Evolutionary conservation across 75 land plant species (phyloP), one percentile per base, ranked within the genome.

Genomic region (Sequoia sempervirens): DNA sequence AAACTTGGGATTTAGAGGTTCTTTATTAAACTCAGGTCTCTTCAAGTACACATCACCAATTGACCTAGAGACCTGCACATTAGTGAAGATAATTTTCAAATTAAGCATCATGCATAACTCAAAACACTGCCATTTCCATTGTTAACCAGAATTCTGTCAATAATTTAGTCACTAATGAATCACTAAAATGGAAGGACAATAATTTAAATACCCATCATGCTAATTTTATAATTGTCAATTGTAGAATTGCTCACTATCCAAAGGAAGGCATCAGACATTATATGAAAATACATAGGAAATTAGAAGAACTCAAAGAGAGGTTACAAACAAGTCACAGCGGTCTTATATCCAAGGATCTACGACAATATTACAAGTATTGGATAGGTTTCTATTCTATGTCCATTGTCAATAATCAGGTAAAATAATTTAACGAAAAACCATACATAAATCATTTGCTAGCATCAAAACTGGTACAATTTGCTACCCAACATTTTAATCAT

Each of bases 41-140:
- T 96, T 96, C 86, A 96, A 76, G 86, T 96, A 96, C 11, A 92
- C 91, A 85, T 96, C 98, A 20, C 98, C 98, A 80, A 96, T 94
- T 10, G 96, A 90, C 74, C 93, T 89, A 64, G 98, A 91, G 52
- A 96, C 88, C 96, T 94, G 91, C 82, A 85, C 28, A 38, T 84
- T 18, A 85, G 80, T 10, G 75, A 82, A 18, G 50, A 11, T 40
- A 41, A 76, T 47, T 78, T 28, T n/a, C 80, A 78, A 26, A 45
- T 23, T 78, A 78, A 78, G n/a, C 5, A 23, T 20, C 3, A 78
- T 78, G 15, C 32, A 45, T 45, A 26, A 78, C 46, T n/a, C 47
- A 78, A 78, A 78, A 61, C 2, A 26, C 7, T 61, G n/a, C 66
- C n/a, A 61, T 26, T 61, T 61, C n/a, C 66, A 61, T 1, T 26